Percentiles rank a stretch among this genome's conserved stretches.
Evolutionary conservation across 1,284 basidiomycete genomes (phyloP).

Genomic region (Amylostereum areolatum): DNA sequence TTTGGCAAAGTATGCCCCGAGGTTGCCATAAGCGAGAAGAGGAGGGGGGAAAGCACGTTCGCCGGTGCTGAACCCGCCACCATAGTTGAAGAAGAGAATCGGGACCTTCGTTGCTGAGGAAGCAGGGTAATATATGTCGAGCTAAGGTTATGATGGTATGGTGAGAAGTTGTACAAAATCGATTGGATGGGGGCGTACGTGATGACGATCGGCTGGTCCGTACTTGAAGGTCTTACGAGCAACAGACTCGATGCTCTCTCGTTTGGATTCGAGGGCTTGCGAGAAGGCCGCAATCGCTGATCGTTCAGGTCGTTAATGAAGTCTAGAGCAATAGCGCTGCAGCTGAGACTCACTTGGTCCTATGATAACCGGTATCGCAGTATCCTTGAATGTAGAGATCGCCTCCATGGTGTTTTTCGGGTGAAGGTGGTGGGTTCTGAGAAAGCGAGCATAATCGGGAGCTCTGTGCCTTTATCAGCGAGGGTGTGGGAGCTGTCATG

Average conservation of each 20-base stretch:
- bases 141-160: slow-evolving; percentile 17
- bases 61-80: slow-evolving; percentile 11
- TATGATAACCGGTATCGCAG: too few species aligned
- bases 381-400: too few species aligned
- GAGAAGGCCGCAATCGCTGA: slow-evolving; percentile 28
- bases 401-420: too few species aligned
- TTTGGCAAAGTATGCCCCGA: slow-evolving; percentile 12
- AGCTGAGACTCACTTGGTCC: too few species aligned
- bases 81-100: slow-evolving; percentile 31
- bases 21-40: slow-evolving; percentile 6
- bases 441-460: too few species aligned
- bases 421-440: too few species aligned
- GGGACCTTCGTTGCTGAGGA: slow-evolving; percentile 31
- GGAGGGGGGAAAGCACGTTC: slow-evolving; percentile 22
- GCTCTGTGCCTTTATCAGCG: too few species aligned
- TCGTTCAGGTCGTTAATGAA: too few species aligned
- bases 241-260: slow-evolving; percentile 32
- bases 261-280: slow-evolving; percentile 35
- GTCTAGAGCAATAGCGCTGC: too few species aligned
- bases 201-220: slow-evolving; percentile 44
- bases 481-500: too few species aligned
- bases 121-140: slow-evolving; percentile 53
- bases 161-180: too few species aligned
- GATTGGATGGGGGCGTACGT: too few species aligned
- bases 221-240: slow-evolving; percentile 50